These are phyloP conservation scores for Gliomastix tumulicola DNA, from an alignment of 2,329 filamentous ascomycete species.

Conservation along the genomic window DNA sequence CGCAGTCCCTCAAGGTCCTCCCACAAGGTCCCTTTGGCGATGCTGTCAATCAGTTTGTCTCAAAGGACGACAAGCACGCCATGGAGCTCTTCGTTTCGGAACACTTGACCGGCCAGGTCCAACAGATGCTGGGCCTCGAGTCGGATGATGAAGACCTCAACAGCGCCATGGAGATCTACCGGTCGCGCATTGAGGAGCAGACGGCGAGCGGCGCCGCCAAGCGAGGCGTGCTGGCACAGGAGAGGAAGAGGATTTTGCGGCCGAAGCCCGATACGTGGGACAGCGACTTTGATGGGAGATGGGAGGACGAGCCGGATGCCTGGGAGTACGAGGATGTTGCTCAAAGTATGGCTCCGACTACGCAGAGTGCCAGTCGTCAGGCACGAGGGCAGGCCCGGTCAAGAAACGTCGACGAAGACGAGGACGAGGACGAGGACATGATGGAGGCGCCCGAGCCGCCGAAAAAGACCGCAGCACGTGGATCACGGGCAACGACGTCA, in stretches of 20 bases:
- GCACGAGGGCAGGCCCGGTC: conserved; percentile 10
- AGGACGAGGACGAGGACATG: conserved; percentile 41
- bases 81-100: conserved; percentile 77
- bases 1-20: conserved; percentile 85
- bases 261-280: conserved; percentile 80
- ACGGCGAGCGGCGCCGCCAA: conserved; percentile 59
- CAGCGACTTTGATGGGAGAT: conserved; percentile 78
- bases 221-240: conserved; percentile 21
- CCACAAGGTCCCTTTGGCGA: conserved; percentile 91
- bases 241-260: conserved; percentile 48
- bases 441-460: conserved; percentile 25
- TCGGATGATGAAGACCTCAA: conserved; percentile 61
- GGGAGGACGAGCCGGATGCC: conserved; percentile 71
- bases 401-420: conserved; percentile 7
- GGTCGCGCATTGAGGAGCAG: conserved; percentile 61
- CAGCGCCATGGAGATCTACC: conserved; percentile 66
- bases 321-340: conserved; percentile 23
- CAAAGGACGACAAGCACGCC: conserved; percentile 90
- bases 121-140: conserved; percentile 60
- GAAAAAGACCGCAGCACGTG: conserved; percentile 16
- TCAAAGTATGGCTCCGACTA: conserved; percentile 4
- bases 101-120: conserved; percentile 62
- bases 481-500: conserved; percentile 9
- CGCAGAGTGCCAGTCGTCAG: conserved; percentile 6
- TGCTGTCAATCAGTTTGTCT: conserved; percentile 85